A percentile compares a stretch with the other conserved stretches of the same genome.
Evolutionary conservation across 2,329 filamentous ascomycete genomes (phyloP).

Genomic region (Amesomyces nigricolor): DNA sequence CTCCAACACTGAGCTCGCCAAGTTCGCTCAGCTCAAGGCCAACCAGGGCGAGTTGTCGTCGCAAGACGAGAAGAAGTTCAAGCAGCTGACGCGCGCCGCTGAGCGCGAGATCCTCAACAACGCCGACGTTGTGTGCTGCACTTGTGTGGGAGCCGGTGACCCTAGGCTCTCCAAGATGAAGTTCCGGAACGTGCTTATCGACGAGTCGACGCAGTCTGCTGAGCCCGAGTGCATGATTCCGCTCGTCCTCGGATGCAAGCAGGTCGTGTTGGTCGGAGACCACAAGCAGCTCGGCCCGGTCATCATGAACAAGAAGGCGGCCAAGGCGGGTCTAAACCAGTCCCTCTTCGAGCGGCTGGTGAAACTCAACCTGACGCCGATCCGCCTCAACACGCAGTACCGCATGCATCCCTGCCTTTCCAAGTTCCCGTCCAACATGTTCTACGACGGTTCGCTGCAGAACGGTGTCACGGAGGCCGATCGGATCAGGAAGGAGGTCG

Average conservation of each 20-base stretch:
- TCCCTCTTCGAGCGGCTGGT: conserved; percentile 97
- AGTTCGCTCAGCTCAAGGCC: conserved; percentile 86
- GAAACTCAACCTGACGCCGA: conserved; percentile 82
- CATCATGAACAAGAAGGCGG: conserved; percentile 99
- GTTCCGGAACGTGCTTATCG: conserved; percentile 95
- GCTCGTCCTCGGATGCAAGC: conserved; percentile 92
- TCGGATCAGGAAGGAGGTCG: conserved; percentile 83
- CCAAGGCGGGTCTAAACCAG: conserved; percentile 94
- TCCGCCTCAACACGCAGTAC: conserved; percentile 93
- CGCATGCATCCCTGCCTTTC: conserved; percentile 98
- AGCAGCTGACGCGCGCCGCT: conserved; percentile 86
- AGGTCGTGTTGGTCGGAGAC: conserved; percentile 96
- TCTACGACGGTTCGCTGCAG: conserved; percentile 94
- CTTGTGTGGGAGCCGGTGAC: conserved; percentile 94
- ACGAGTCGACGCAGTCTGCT: conserved; percentile 96
- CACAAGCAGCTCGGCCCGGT: conserved; percentile 97
- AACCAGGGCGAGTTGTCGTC: conserved; percentile 88
- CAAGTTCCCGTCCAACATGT: conserved; percentile 98
- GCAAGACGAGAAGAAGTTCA: conserved; percentile 97
- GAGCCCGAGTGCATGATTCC: conserved; percentile 99
- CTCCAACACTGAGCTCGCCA: conserved; percentile 87
- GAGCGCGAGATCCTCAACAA: conserved; percentile 93
- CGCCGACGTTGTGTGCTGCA: conserved; percentile 97
- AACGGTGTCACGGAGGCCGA: conserved; percentile 91
- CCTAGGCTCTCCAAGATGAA: conserved; percentile 95